Conservation (phyloP, 192 early-diverging fungal genomes). For the Backusella parvicylindrica region DNA sequence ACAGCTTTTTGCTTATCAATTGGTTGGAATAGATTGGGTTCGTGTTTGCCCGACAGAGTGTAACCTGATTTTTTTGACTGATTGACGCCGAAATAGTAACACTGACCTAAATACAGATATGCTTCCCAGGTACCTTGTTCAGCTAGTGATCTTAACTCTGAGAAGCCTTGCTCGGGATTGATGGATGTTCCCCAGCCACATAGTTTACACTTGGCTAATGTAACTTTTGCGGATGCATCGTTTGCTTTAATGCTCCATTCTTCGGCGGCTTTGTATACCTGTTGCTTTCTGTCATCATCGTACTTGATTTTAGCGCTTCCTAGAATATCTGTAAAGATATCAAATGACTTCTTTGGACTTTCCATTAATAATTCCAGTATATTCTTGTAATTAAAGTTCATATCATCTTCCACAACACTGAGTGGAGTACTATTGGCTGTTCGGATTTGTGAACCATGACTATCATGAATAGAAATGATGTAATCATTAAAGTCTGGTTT, state of each 20-base stretch:
- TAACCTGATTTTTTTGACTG: not conserved
- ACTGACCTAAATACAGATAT: slow-evolving; percentile 28
- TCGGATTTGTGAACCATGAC: not conserved
- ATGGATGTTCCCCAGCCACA: slow-evolving; percentile 29
- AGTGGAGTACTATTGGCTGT: not conserved
- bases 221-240: slow-evolving; percentile 18
- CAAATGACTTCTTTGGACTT: not conserved
- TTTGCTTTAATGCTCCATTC: slow-evolving; percentile 3
- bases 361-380: not conserved
- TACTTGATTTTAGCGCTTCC: not conserved
- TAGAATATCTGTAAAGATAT: slow-evolving; percentile 1
- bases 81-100: slow-evolving; percentile 25
- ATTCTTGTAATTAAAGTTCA: not conserved
- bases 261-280: slow-evolving; percentile 4
- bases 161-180: slow-evolving; percentile 22
- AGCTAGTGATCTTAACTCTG: slow-evolving; percentile 15
- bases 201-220: slow-evolving; percentile 31
- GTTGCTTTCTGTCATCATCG: not conserved
- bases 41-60: not conserved
- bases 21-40: slow-evolving; percentile 6
- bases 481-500: not conserved
- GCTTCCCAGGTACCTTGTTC: slow-evolving; percentile 21
- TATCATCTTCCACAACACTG: not conserved
- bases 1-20: slow-evolving; percentile 21
- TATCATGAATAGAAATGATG: not conserved